Evolutionary conservation across 1,284 basidiomycete species (phyloP).

Genomic region (Ustilago sp.): DNA sequence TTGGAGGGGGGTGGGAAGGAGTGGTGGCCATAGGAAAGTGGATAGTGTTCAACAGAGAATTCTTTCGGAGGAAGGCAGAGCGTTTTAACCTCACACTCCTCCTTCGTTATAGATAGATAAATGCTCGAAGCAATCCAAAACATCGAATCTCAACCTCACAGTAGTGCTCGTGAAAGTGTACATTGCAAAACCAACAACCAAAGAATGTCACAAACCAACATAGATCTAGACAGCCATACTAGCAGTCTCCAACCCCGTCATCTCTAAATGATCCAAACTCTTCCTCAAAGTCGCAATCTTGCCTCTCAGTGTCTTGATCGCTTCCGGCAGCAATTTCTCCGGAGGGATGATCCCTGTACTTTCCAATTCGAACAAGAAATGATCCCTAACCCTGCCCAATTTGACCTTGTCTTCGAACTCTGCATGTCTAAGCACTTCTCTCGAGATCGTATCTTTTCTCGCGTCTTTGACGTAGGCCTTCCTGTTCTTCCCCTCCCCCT

Average conservation of each 20-base stretch:
- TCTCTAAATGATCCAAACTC: constrained; percentile 58
- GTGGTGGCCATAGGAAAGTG: constrained; percentile 35
- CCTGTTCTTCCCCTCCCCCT: constrained; percentile 73
- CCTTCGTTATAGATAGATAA: not conserved
- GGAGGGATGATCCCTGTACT: constrained; percentile 89
- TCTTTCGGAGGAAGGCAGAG: constrained; percentile 50
- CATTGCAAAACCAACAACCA: constrained; percentile 14
- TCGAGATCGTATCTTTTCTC: constrained; percentile 88
- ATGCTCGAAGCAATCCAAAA: not conserved
- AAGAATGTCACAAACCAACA: not conserved
- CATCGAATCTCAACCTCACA: not conserved
- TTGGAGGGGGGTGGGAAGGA: constrained; percentile 20
- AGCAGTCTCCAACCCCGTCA: constrained; percentile 35
- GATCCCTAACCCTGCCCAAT: constrained; percentile 87
- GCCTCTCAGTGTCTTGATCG: constrained; percentile 82
- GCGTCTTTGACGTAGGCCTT: constrained; percentile 77
- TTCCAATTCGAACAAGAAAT: constrained; percentile 93
- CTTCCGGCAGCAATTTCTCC: constrained; percentile 84
- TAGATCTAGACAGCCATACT: constrained; percentile 22
- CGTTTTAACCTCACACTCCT: constrained; percentile 16
- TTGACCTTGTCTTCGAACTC: constrained; percentile 89
- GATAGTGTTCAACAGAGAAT: constrained; percentile 56
- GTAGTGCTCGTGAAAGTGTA: constrained; percentile 4
- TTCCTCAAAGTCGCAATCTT: constrained; percentile 75
- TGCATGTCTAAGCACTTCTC: constrained; percentile 90